Conservation (phyloP, 352 stramenopile genomes). For the Aphanomyces astaci region DNA sequence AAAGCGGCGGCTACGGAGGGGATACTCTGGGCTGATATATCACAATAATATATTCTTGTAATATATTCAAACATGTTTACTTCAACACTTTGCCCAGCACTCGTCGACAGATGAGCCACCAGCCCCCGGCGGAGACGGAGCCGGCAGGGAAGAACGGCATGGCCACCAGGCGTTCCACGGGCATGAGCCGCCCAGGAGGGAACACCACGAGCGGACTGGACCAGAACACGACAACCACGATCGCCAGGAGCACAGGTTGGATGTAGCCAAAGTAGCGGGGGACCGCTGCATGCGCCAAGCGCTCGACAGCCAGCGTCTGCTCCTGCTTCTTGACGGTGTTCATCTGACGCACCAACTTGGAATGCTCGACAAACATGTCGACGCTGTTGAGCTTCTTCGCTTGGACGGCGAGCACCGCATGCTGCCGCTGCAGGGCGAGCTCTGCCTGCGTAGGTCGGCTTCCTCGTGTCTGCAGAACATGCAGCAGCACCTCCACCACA, state of each 20-base stretch:
- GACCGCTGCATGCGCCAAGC: slow-evolving; percentile 52
- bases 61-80: slow-evolving; percentile 25
- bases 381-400: slow-evolving; percentile 59
- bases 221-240: slow-evolving; percentile 64
- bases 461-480: not conserved
- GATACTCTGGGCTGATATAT: slow-evolving; percentile 70
- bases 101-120: slow-evolving; percentile 64
- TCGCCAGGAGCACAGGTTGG: slow-evolving; percentile 49
- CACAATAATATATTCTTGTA: not conserved
- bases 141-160: slow-evolving; percentile 72
- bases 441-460: not conserved
- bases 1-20: slow-evolving; percentile 89
- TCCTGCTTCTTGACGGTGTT: slow-evolving; percentile 80
- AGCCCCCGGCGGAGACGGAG: slow-evolving; percentile 64
- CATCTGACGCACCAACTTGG: slow-evolving; percentile 79
- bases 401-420: not conserved
- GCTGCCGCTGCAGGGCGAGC: not conserved
- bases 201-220: slow-evolving; percentile 60
- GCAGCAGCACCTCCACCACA: not conserved
- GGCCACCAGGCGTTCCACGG: slow-evolving; percentile 63
- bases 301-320: slow-evolving; percentile 66
- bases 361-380: slow-evolving; percentile 83
- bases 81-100: slow-evolving; percentile 59
- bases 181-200: slow-evolving; percentile 67
- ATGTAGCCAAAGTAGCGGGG: slow-evolving; percentile 26